A percentile compares a stretch with the other conserved stretches of the same genome.
These are phyloP conservation scores for Rubroboletus pulcherrimus DNA, from an alignment of 768 basidiomycete genomes.

Conservation along the genomic window DNA sequence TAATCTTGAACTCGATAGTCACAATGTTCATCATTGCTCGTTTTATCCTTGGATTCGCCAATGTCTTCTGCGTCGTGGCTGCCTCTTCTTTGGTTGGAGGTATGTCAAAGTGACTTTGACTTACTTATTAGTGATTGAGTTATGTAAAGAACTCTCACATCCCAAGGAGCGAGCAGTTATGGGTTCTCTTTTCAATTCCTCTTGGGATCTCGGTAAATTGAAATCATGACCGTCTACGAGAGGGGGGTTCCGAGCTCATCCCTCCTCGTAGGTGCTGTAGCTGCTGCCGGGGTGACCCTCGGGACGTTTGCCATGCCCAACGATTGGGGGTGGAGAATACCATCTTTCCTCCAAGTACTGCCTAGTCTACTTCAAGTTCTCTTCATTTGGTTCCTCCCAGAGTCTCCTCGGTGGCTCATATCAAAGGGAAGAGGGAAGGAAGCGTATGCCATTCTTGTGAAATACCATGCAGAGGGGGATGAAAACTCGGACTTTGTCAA, in stretches of 20 bases:
- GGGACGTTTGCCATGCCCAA: slow-evolving; percentile 57
- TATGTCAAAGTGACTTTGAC: neutral
- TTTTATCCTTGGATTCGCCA: slow-evolving; percentile 17
- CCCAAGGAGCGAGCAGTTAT: slow-evolving; percentile 21
- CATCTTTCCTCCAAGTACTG: slow-evolving; percentile 51
- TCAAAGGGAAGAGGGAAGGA: slow-evolving; percentile 51
- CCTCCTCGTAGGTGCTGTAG: slow-evolving; percentile 11
- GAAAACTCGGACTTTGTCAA: slow-evolving; percentile 48
- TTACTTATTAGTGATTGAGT: neutral
- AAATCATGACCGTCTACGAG: neutral
- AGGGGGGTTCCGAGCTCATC: neutral
- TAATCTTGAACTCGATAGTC: neutral
- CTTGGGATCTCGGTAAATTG: slow-evolving; percentile 12
- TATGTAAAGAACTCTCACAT: slow-evolving; percentile 18
- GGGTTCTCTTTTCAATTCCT: slow-evolving; percentile 6
- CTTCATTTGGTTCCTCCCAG: slow-evolving; percentile 58
- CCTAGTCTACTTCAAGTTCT: slow-evolving; percentile 51
- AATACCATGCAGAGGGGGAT: slow-evolving; percentile 62
- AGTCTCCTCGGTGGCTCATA: slow-evolving; percentile 64
- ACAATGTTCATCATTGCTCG: slow-evolving; percentile 14
- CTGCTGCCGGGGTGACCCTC: slow-evolving; percentile 52
- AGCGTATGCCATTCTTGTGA: slow-evolving; percentile 45
- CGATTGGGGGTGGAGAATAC: slow-evolving; percentile 70
- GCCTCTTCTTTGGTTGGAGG: slow-evolving; percentile 23
- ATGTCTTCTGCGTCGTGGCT: slow-evolving; percentile 14